phyloP scores from a whole-genome alignment of 345 rosid species.

The Populus ilicifolia region DNA sequence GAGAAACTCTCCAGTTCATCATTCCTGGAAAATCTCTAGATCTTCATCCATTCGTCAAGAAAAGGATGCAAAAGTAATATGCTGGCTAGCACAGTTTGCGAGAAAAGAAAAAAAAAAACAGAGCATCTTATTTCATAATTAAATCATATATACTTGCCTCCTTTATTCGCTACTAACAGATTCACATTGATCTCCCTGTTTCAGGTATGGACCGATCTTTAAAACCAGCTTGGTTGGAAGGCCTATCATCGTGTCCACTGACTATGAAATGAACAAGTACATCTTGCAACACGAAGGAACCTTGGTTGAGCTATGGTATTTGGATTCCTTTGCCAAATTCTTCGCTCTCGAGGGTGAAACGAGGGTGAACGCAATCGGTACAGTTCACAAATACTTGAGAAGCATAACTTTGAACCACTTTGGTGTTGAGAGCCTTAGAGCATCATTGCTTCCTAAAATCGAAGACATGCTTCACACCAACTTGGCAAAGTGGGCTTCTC shows the following conservation, averaged over 20 bases:
- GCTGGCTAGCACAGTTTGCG: neutral
- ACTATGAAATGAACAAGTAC: conserved; percentile 18
- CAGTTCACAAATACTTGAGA: conserved; percentile 15
- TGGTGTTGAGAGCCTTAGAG: conserved; percentile 18
- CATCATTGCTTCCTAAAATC: conserved; percentile 14
- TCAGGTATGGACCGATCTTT: conserved; percentile 23
- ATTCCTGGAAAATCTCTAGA: too few relatives aligned
- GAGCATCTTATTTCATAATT: neutral
- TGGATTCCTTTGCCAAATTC: conserved; percentile 10
- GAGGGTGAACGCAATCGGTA: neutral
- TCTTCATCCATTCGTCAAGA: neutral
- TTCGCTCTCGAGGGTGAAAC: conserved; percentile 16
- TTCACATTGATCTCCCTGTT: neutral
- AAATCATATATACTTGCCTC: neutral
- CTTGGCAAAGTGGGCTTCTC: conserved; percentile 1
- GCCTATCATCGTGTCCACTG: conserved; percentile 17
- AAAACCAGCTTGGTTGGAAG: neutral
- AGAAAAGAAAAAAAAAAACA: neutral
- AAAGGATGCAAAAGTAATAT: neutral
- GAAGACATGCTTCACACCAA: conserved; percentile 10
- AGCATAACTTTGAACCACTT: conserved; percentile 8
- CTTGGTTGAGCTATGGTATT: conserved; percentile 14
- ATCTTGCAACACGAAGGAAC: conserved; percentile 17
- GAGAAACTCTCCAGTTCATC: too few relatives aligned
- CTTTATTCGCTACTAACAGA: neutral